Conservation (phyloP, 345 rosid species). For the Bretschneidera sinensis region DNA sequence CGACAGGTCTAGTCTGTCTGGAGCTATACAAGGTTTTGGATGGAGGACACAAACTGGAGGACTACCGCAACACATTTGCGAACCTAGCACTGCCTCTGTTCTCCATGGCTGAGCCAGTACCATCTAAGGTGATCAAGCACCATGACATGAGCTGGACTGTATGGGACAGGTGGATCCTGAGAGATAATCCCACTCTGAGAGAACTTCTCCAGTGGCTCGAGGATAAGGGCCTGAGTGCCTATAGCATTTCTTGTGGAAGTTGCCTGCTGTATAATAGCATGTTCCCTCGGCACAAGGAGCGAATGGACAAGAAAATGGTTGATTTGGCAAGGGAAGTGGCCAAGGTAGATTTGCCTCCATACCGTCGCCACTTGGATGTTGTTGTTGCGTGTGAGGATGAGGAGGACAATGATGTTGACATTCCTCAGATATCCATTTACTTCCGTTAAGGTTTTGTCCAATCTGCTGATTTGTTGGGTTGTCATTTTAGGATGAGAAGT, state of each 20-base stretch:
- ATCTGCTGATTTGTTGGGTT: not conserved
- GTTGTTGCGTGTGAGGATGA: conserved; percentile 91
- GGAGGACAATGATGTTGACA: conserved; percentile 78
- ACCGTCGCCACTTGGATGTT: conserved; percentile 64
- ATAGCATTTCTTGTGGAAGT: conserved; percentile 86
- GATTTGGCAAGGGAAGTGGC: conserved; percentile 82
- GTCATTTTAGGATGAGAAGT: conserved; percentile 8
- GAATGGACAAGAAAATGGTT: conserved; percentile 82
- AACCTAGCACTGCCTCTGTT: conserved; percentile 69
- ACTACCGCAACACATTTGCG: conserved; percentile 64
- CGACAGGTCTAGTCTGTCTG: conserved; percentile 73
- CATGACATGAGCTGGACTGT: conserved; percentile 86
- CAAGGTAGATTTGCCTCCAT: conserved; percentile 64
- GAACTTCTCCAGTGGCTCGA: conserved; percentile 80
- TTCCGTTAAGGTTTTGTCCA: conserved; percentile 27
- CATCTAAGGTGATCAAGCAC: conserved; percentile 76
- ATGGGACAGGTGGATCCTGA: conserved; percentile 87
- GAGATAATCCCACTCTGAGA: conserved; percentile 63
- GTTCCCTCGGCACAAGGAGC: conserved; percentile 74
- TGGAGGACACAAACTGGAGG: conserved; percentile 61
- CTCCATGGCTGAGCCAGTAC: conserved; percentile 81
- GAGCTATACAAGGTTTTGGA: conserved; percentile 68
- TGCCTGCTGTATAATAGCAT: conserved; percentile 76
- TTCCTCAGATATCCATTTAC: conserved; percentile 76
- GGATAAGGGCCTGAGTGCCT: conserved; percentile 71